These are phyloP conservation scores for Pichia paraexigua DNA, from an alignment of 805 yeast genomes.

Conservation along the genomic window DNA sequence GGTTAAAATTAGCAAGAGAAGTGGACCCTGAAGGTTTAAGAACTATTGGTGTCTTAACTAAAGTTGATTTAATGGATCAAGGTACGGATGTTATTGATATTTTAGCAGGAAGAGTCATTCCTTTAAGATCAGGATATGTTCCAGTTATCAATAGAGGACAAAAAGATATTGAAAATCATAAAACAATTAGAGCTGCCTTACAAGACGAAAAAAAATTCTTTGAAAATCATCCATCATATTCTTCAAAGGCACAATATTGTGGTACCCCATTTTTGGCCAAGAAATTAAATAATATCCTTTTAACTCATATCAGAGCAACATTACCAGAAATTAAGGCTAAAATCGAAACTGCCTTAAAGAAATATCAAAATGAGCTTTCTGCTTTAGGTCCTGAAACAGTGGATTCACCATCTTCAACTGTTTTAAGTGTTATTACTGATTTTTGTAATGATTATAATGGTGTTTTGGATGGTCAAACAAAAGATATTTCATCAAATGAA, in stretches of 20 bases:
- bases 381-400: constrained; percentile 83
- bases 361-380: constrained; percentile 71
- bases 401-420: constrained; percentile 84
- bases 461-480: constrained; percentile 86
- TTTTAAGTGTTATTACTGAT: constrained; percentile 84
- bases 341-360: constrained; percentile 75
- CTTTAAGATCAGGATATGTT: constrained; percentile 89
- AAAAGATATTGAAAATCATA: constrained; percentile 83
- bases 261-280: constrained; percentile 98
- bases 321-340: constrained; percentile 90
- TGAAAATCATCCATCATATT: constrained; percentile 83
- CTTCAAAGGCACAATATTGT: constrained; percentile 90
- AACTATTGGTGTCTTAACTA: constrained; percentile 94
- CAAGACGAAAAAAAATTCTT: constrained; percentile 73
- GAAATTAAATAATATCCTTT: constrained; percentile 77
- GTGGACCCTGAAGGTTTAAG: constrained; percentile 96
- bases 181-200: constrained; percentile 83
- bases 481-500: constrained; percentile 81
- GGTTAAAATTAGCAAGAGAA: constrained; percentile 91
- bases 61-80: constrained; percentile 94
- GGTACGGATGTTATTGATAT: constrained; percentile 97
- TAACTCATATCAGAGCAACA: constrained; percentile 82
- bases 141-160: constrained; percentile 98
- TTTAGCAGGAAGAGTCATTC: constrained; percentile 90
- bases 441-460: constrained; percentile 87